Evolutionary conservation across 2,329 filamentous ascomycete species (phyloP).

Genomic region (Botrytis paeoniae): DNA sequence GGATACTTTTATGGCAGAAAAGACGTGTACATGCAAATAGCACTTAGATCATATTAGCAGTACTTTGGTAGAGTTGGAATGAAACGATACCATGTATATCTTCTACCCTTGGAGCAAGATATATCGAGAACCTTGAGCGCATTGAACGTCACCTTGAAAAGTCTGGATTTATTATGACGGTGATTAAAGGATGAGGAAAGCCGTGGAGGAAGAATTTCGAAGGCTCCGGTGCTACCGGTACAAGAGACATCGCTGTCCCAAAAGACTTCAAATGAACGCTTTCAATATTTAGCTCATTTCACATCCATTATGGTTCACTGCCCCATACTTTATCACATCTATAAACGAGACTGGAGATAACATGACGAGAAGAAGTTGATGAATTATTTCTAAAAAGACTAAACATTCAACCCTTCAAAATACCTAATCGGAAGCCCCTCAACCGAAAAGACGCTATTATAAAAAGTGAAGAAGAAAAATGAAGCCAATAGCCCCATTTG

Average conservation of each 20-base stretch:
- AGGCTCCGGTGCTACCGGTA: neutral
- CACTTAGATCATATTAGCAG: neutral
- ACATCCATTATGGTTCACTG: neutral
- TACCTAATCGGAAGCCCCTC: neutral
- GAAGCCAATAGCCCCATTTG: neutral
- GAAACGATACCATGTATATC: neutral
- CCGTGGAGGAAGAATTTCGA: neutral
- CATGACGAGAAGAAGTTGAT: neutral
- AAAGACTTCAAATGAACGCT: neutral
- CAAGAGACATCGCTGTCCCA: neutral
- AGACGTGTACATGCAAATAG: neutral
- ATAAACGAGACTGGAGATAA: neutral
- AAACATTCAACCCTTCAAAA: neutral
- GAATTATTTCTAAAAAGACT: neutral
- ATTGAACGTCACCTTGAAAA: neutral
- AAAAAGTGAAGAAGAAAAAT: neutral
- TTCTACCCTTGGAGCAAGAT: neutral
- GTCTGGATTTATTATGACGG: neutral
- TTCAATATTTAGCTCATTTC: neutral
- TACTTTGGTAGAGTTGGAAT: neutral
- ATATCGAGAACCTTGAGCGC: neutral
- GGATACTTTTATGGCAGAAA: neutral
- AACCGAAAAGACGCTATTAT: neutral
- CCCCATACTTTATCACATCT: neutral
- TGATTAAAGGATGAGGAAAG: neutral